Conservation (phyloP, 2,329 filamentous ascomycete genomes). For the Fusarium nygamai region DNA sequence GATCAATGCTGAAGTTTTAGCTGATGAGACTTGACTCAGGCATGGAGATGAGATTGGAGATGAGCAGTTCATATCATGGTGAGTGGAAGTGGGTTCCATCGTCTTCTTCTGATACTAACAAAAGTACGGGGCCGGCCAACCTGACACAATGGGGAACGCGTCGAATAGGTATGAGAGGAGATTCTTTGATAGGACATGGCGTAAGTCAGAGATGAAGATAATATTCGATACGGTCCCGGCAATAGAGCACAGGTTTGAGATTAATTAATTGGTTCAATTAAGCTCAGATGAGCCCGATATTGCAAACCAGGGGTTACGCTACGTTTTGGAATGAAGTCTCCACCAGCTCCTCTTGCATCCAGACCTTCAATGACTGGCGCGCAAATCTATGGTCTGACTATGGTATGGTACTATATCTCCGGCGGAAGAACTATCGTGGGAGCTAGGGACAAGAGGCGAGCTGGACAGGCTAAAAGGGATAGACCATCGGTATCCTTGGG, state of each 20-base stretch:
- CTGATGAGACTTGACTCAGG: neutral
- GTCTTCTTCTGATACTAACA: conserved; percentile 10
- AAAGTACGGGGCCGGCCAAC: neutral
- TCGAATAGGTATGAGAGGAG: conserved; percentile 17
- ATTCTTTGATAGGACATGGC: neutral
- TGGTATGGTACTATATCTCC: conserved; percentile 5
- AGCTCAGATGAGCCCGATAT: conserved; percentile 30
- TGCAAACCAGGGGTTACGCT: conserved; percentile 10
- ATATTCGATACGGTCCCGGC: conserved; percentile 1
- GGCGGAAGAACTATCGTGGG: conserved; percentile 15
- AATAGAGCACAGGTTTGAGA: conserved; percentile 6
- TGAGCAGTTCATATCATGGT: neutral
- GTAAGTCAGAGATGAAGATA: neutral
- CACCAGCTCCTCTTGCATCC: neutral
- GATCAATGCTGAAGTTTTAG: conserved; percentile 53
- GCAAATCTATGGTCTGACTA: conserved; percentile 17
- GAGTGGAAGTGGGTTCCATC: conserved; percentile 4
- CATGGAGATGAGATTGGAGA: conserved; percentile 2
- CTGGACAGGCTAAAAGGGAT: conserved; percentile 5
- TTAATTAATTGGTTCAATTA: conserved; percentile 35
- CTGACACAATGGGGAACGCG: conserved; percentile 13
- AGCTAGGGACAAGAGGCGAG: conserved; percentile 11
- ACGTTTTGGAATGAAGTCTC: conserved; percentile 26
- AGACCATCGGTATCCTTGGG: neutral
- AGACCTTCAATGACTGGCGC: neutral